Percentiles rank a stretch among this genome's conserved stretches.
These are phyloP conservation scores for Hysterium pulicare DNA, from an alignment of 2,329 filamentous ascomycete species.

Conservation along the genomic window DNA sequence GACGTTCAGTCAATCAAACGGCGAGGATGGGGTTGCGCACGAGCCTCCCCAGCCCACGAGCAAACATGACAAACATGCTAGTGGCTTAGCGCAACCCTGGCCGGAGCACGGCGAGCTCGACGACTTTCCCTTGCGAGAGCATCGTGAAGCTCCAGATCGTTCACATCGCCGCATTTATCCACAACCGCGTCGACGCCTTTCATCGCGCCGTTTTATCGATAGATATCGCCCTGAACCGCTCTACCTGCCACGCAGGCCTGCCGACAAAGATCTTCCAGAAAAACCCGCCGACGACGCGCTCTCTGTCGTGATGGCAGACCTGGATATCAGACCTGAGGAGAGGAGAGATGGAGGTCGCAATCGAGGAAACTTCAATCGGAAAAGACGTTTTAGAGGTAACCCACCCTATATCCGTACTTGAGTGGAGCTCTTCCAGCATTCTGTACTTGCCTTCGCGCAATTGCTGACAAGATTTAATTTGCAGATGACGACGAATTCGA, in stretches of 20 bases:
- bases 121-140: no score
- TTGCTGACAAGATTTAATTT: not conserved
- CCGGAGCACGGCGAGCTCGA: no score
- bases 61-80: not conserved
- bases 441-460: not conserved
- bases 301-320: slow-evolving; percentile 1
- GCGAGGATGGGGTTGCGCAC: not conserved
- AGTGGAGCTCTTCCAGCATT: not conserved
- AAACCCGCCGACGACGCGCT: not conserved
- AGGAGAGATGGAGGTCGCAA: slow-evolving; percentile 20
- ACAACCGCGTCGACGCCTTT: not conserved
- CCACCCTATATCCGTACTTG: slow-evolving; percentile 17
- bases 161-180: not conserved
- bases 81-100: no score
- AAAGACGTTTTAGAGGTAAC: slow-evolving; percentile 76
- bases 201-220: not conserved
- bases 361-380: slow-evolving; percentile 57
- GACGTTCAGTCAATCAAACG: not conserved
- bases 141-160: not conserved
- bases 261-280: not conserved
- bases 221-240: not conserved
- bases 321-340: slow-evolving; percentile 51
- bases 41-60: not conserved
- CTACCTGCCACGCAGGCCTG: not conserved
- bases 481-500: slow-evolving; percentile 6